Conservation (phyloP, 805 yeast genomes). For the Ogataea wickerhamii region DNA sequence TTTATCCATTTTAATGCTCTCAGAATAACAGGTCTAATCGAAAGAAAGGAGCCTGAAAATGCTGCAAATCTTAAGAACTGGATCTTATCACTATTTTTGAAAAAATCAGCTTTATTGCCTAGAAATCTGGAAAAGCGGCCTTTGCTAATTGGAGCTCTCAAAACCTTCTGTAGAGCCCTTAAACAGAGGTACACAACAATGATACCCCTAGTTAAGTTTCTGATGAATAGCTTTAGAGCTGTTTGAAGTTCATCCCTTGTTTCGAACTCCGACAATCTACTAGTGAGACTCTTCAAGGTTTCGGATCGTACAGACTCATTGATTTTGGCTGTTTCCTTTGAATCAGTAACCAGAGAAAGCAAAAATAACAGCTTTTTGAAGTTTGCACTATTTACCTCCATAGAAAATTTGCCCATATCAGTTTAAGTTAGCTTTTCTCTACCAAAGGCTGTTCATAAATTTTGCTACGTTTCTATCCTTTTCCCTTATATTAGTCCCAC, state of each 20-base stretch:
- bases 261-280: background rate
- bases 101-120: background rate
- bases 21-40: conserved; percentile 1
- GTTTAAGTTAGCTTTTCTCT: too few relatives aligned
- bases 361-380: background rate
- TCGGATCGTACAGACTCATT: background rate
- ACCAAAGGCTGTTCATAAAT: too few relatives aligned
- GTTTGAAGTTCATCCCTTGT: background rate
- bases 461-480: too few relatives aligned
- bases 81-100: background rate
- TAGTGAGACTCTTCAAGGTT: background rate
- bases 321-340: background rate
- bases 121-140: background rate
- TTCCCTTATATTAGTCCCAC: too few relatives aligned
- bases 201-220: background rate
- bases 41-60: conserved; percentile 2
- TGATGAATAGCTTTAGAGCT: background rate
- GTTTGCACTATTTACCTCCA: too few relatives aligned
- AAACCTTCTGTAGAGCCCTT: background rate
- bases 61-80: conserved; percentile 3
- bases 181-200: background rate
- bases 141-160: background rate
- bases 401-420: too few relatives aligned
- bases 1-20: background rate
- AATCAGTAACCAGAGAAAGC: background rate